Evolutionary conservation across 2,329 filamentous ascomycete genomes (phyloP).

Genomic region (Neofusicoccum ribis): DNA sequence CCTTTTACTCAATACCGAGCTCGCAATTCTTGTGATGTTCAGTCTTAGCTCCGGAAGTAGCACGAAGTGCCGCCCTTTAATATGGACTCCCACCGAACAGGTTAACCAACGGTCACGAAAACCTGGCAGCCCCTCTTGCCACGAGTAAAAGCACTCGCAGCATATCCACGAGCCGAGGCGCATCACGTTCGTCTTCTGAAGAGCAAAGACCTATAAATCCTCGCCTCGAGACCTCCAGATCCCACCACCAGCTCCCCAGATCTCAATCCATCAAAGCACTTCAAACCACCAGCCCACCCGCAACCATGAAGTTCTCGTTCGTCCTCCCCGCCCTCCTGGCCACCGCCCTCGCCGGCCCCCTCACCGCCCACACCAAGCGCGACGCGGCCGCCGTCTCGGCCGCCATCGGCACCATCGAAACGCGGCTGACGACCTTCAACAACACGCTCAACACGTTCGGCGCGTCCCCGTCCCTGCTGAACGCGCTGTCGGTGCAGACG

Average conservation of each 20-base stretch:
- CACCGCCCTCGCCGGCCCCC: neutral
- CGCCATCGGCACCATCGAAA: neutral
- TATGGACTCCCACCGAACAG: neutral
- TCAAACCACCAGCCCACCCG: neutral
- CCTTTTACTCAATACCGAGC: neutral
- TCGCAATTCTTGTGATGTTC: neutral
- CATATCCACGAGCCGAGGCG: neutral
- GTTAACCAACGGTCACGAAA: neutral
- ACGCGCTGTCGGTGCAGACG: neutral
- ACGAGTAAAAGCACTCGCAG: neutral
- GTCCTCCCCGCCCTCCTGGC: neutral
- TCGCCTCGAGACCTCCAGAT: neutral
- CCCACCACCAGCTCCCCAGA: neutral
- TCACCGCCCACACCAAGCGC: neutral
- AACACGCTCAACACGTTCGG: neutral
- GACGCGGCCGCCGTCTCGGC: neutral
- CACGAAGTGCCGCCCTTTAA: neutral
- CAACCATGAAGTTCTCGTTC: conserved; percentile 1
- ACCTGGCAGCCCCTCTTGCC: neutral
- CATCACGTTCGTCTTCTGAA: neutral
- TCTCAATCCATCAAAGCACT: neutral
- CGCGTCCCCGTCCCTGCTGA: neutral
- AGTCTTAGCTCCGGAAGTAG: neutral
- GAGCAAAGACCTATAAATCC: neutral
- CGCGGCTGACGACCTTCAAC: neutral